A percentile compares a stretch with the other conserved stretches of the same genome.
phyloP scores from a whole-genome alignment of 805 yeast species.

The Sugiyamaella marilandica region DNA sequence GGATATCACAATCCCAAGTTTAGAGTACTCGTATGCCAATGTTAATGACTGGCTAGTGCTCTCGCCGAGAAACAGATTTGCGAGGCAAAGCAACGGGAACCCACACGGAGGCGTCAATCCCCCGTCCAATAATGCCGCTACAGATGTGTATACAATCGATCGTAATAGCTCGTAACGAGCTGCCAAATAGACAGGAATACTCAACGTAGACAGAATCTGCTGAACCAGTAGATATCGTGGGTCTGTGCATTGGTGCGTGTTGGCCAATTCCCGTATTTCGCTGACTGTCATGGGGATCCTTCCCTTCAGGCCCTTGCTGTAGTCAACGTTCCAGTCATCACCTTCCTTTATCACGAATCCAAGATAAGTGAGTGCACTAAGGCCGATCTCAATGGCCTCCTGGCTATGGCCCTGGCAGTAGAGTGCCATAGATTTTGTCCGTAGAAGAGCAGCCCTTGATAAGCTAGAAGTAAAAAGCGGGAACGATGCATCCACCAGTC shows the following conservation, averaged over 20 bases:
- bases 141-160: slow-evolving; percentile 34
- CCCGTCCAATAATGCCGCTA: slow-evolving; percentile 35
- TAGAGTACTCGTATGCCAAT: slow-evolving; percentile 40
- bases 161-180: slow-evolving; percentile 30
- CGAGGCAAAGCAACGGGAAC: slow-evolving; percentile 38
- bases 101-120: slow-evolving; percentile 42
- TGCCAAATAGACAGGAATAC: slow-evolving; percentile 34
- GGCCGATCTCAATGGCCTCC: slow-evolving; percentile 36
- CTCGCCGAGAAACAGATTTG: slow-evolving; percentile 30
- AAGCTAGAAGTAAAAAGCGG: slow-evolving; percentile 28
- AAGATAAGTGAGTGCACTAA: slow-evolving; percentile 34
- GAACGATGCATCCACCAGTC: slow-evolving; percentile 34
- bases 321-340: slow-evolving; percentile 25
- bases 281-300: slow-evolving; percentile 39
- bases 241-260: slow-evolving; percentile 26
- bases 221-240: slow-evolving; percentile 34
- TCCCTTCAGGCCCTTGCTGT: slow-evolving; percentile 25
- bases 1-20: slow-evolving; percentile 38
- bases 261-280: slow-evolving; percentile 35
- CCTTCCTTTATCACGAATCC: slow-evolving; percentile 35
- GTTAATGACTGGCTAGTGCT: slow-evolving; percentile 32
- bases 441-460: slow-evolving; percentile 32
- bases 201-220: slow-evolving; percentile 39
- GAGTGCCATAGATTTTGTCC: slow-evolving; percentile 38
- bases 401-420: slow-evolving; percentile 30